These are phyloP conservation scores for Candida anglica DNA, from an alignment of 805 yeast species.

Conservation along the genomic window DNA sequence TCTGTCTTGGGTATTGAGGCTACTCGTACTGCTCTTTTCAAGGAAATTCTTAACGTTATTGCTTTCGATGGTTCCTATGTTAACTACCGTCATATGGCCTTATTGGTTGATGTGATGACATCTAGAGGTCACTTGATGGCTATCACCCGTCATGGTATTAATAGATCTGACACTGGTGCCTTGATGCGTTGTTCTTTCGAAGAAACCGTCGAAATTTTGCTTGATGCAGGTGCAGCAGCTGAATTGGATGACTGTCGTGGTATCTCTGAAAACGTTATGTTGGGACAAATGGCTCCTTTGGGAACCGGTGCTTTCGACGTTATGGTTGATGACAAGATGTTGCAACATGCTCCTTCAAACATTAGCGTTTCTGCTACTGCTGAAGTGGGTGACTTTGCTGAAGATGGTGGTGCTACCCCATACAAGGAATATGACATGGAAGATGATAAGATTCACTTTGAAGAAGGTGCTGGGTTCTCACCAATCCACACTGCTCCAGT, in stretches of 20 bases:
- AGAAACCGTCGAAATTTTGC: slow-evolving; percentile 95
- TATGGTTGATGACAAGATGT: slow-evolving; percentile 85
- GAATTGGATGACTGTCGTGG: slow-evolving; percentile 98
- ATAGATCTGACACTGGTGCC: slow-evolving; percentile 98
- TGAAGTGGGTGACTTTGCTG: slow-evolving; percentile 35
- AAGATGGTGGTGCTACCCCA: slow-evolving; percentile 85
- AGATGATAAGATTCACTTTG: slow-evolving; percentile 58
- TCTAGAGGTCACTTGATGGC: slow-evolving; percentile 98
- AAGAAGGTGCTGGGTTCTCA: slow-evolving; percentile 83
- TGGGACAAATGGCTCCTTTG: slow-evolving; percentile 97
- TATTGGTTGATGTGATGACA: slow-evolving; percentile 97
- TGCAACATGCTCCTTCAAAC: slow-evolving; percentile 60
- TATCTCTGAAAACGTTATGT: slow-evolving; percentile 94
- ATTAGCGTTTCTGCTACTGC: slow-evolving; percentile 38
- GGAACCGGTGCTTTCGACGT: slow-evolving; percentile 99
- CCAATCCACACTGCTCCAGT: slow-evolving; percentile 87
- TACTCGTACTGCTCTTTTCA: slow-evolving; percentile 88
- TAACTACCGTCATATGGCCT: slow-evolving; percentile 96
- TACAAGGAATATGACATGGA: slow-evolving; percentile 65
- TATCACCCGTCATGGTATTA: slow-evolving; percentile 98
- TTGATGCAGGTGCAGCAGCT: slow-evolving; percentile 98
- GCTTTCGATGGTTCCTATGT: slow-evolving; percentile 99
- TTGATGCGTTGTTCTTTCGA: slow-evolving; percentile 99
- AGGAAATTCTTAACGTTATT: slow-evolving; percentile 93
- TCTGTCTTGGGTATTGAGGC: slow-evolving; percentile 98